Base-by-base conservation (phyloP, 805 yeast genomes). In the Candida piceae region DNA sequence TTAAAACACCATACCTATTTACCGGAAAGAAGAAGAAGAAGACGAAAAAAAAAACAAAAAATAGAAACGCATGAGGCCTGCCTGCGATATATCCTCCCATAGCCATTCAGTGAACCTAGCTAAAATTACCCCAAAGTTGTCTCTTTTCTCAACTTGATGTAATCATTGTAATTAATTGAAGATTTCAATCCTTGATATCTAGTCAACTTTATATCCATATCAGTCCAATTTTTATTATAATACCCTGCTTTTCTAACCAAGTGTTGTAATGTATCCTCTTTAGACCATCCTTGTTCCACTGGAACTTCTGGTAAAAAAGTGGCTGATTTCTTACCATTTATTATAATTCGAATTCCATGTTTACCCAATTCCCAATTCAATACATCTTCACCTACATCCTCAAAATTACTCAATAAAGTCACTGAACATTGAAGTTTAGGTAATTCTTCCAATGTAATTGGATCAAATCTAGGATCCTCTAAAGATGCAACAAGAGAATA, bases 261-360 rank as follows among this genome's bases (percentile, higher is more conserved):
- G 46, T 84, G 72, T 41, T 66, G 66, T 38, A 90, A 59, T 0
- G 97, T 90, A 17, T 84, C 80, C 13, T 64, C 62, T 49, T 83
- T 73, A 46, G 71, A 72, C 96, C 96, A 87, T 1, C 75, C 78
- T 48, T 89, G 95, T 47, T 90, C 97, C 4, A 64, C 69, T 16
- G 96, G 95, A 1, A 93, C 97, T 29, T 79, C 84, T 0, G 98
- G 98, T 28, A 93, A 62, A 48, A 87, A 93, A 0, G 97, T 93
- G 0, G 97, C 87, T 34, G 81, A 74, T 10, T 45, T 32, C 2
- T 34, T 24, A 2, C 72, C 69, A 9, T 53, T 53, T 48, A 86
- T 76, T 13, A 62, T 55, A 5, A 88, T 71, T 38, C 77, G 69
- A 15, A 93, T 72, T 0, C 98, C 98, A 57, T 93, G 93, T 11